Base-by-base conservation (phyloP, 176 grass and related monocot species). In the Oryza longistaminata region DNA sequence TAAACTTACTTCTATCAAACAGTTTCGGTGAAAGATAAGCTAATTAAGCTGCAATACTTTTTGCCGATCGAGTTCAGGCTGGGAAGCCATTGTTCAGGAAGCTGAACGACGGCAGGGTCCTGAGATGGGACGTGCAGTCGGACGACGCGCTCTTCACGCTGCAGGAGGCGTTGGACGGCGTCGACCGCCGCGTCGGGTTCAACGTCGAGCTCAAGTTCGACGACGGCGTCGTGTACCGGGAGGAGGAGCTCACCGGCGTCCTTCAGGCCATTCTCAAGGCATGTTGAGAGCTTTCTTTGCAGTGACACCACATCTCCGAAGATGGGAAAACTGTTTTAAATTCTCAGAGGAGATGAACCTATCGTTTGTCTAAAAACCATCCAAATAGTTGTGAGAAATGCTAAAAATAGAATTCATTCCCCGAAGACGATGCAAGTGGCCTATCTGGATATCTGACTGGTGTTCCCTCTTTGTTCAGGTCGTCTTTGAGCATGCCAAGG, bases 181-280 rank as follows among this genome's bases (percentile, higher is more conserved):
- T 95, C 7, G 70, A 93, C 72, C 22, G 66, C 1, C 64, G 82
- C 5, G 40, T 98, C 13, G 91, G 93, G 7, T 98, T 98, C 93
- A 95, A 98, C 64, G 81, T 92, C 19, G 95, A 97, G 87, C 68
- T 97, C 64, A 94, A 97, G 74, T 91, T 97, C 33, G 92, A 92
- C 65, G 90, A 92, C 66, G 14, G 86, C 53, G 24, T 88, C 9
- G 15, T 31, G 6, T 97, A 94, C 83, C 67, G 25, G 62, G 94
- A 91, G 55, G 80, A 87, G 15, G 31, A 83, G 37, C 92, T 97
- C 21, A 72, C 78, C 37, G 31, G 15, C 46, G 11, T 42, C 71
- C 83, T 97, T 26, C 83, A 75, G 17, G 83, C 79, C 34, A 75
- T 92, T 58, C 84, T 89, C 74, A 31, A 61, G 81, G 94, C 78